Conservation (phyloP, 805 yeast species). For the Scheffersomyces coipomensis region DNA sequence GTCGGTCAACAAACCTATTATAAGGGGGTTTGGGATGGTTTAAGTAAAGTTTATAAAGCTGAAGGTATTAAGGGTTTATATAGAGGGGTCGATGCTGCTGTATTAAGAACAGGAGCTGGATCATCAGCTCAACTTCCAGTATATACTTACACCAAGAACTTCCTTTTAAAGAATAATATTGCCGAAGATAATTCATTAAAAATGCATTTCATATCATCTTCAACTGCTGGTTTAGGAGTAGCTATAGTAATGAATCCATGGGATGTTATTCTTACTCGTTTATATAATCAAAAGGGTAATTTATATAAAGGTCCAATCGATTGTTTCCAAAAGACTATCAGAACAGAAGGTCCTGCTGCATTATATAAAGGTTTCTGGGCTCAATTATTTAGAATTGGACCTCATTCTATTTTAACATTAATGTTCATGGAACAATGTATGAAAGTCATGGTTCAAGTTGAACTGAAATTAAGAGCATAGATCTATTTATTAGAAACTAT, state of each 20-base stretch:
- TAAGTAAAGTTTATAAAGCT: slow-evolving; percentile 53
- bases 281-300: slow-evolving; percentile 91
- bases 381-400: slow-evolving; percentile 87
- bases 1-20: slow-evolving; percentile 95
- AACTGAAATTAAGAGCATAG: slow-evolving; percentile 9
- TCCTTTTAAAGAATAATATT: slow-evolving; percentile 51
- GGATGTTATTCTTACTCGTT: slow-evolving; percentile 92
- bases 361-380: slow-evolving; percentile 95
- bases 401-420: slow-evolving; percentile 87
- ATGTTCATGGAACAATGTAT: slow-evolving; percentile 96
- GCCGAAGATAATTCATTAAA: slow-evolving; percentile 60
- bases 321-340: slow-evolving; percentile 80
- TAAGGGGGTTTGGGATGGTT: slow-evolving; percentile 64
- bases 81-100: slow-evolving; percentile 93
- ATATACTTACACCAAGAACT: slow-evolving; percentile 73
- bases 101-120: slow-evolving; percentile 91
- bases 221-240: slow-evolving; percentile 86
- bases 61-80: slow-evolving; percentile 81
- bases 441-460: slow-evolving; percentile 47
- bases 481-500: slow-evolving; percentile 1
- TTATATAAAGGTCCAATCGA: slow-evolving; percentile 85
- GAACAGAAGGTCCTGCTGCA: slow-evolving; percentile 81
- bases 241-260: slow-evolving; percentile 96
- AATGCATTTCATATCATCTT: slow-evolving; percentile 70
- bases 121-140: slow-evolving; percentile 94